phyloP scores from a whole-genome alignment of 2,329 filamentous ascomycete genomes.

The Verticillium nonalfalfae region DNA sequence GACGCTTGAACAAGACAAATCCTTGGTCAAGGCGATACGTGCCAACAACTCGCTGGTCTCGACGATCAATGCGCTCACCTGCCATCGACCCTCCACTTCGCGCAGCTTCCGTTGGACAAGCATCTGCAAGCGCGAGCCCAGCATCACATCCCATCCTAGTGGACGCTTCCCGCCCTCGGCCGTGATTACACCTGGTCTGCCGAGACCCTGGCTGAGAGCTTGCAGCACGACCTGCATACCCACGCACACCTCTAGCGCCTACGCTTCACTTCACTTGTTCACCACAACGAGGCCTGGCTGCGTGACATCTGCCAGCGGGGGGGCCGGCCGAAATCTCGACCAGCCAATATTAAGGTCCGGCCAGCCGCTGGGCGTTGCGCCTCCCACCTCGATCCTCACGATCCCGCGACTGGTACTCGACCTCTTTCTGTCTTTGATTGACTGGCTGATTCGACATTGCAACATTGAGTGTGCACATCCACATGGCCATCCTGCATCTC shows the following conservation, averaged over 20 bases:
- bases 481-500: conserved; percentile 22
- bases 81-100: background rate
- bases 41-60: background rate
- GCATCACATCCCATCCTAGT: background rate
- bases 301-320: conserved; percentile 29
- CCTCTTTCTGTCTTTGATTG: conserved; percentile 16
- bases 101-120: background rate
- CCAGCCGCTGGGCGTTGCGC: conserved; percentile 34
- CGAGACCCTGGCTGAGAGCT: background rate
- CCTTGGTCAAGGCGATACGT: no score
- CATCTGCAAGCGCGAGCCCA: background rate
- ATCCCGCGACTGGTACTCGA: conserved; percentile 9
- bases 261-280: conserved; percentile 14
- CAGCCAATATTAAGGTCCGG: conserved; percentile 49
- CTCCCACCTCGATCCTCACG: conserved; percentile 14
- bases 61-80: background rate
- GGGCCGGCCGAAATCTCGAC: conserved; percentile 24
- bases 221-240: background rate
- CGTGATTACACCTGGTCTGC: background rate
- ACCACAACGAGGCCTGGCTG: background rate
- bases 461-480: conserved; percentile 11
- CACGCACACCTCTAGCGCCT: conserved; percentile 18
- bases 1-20: no score
- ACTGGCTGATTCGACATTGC: conserved; percentile 1
- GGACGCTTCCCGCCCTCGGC: background rate